Percentiles rank a stretch among this genome's conserved stretches.
phyloP scores from a whole-genome alignment of 768 basidiomycete genomes.

The Lyophyllum shimeji region DNA sequence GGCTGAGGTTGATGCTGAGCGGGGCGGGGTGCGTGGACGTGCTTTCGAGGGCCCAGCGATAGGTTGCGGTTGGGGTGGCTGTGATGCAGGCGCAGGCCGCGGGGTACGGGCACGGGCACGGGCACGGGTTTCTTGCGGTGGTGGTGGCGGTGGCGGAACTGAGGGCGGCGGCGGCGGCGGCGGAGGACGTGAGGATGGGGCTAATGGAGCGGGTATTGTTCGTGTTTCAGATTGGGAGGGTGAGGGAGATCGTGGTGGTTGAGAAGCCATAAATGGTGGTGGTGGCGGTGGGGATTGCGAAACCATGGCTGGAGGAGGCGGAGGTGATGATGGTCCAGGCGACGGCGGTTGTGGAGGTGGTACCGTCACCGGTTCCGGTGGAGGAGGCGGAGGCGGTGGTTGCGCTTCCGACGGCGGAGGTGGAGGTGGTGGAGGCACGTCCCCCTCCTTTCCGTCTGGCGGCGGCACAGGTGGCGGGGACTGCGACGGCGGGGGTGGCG shows the following conservation, averaged over 20 bases:
- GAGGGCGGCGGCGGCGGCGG: neutral
- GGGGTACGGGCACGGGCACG: too few species aligned
- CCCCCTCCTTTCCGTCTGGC: constrained; percentile 11
- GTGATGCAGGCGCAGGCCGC: neutral
- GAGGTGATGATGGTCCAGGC: constrained; percentile 26
- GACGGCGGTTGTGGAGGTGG: constrained; percentile 26
- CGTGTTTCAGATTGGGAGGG: too few species aligned
- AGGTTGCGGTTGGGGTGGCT: neutral
- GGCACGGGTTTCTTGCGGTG: neutral
- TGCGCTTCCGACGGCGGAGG: constrained; percentile 17
- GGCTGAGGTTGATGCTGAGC: constrained; percentile 15
- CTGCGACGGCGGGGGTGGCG: constrained; percentile 26
- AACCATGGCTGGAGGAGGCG: constrained; percentile 28
- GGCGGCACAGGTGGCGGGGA: constrained; percentile 26
- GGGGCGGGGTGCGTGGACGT: neutral
- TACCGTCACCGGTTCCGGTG: constrained; percentile 28
- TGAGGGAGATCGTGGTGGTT: constrained; percentile 10
- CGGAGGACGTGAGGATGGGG: too few species aligned
- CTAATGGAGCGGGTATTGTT: too few species aligned
- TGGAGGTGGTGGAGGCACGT: constrained; percentile 17
- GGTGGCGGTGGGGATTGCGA: constrained; percentile 18
- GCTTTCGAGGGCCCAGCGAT: neutral
- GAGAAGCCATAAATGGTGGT: constrained; percentile 21
- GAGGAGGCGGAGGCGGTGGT: constrained; percentile 20
- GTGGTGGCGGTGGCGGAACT: neutral